Conservation (phyloP, 108 stramenopile genomes). For the Seminavis robusta region DNA sequence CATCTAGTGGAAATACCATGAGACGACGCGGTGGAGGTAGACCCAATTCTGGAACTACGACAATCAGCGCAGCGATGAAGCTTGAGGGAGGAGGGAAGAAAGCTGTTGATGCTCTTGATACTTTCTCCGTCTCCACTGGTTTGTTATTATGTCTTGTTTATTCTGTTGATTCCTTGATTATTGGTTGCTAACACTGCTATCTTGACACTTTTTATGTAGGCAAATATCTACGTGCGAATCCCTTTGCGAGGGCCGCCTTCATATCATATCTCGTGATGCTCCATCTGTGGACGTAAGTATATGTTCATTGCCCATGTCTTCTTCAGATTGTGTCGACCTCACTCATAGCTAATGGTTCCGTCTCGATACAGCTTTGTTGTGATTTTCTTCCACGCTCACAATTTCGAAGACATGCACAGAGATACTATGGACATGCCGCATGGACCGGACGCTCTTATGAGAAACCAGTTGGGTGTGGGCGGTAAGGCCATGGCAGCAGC, state of each 20-base stretch:
- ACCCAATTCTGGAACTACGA: neutral
- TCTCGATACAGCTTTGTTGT: no score
- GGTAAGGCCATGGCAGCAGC: no score
- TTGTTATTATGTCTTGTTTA: neutral
- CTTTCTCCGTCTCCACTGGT: conserved; percentile 59
- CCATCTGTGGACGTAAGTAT: conserved; percentile 81
- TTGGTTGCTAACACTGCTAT: neutral
- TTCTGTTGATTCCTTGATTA: neutral
- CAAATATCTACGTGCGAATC: conserved; percentile 65
- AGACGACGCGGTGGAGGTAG: conserved; percentile 8
- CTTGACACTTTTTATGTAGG: conserved; percentile 20
- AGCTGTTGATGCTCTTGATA: conserved; percentile 68
- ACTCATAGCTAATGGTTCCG: no score
- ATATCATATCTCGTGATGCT: conserved; percentile 68
- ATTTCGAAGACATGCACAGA: conserved; percentile 45
- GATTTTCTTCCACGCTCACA: conserved; percentile 80
- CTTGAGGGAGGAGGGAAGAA: conserved; percentile 12
- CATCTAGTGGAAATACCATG: neutral
- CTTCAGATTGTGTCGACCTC: no score
- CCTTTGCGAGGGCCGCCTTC: conserved; percentile 68
- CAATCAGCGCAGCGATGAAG: conserved; percentile 12
- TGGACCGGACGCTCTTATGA: conserved; percentile 45
- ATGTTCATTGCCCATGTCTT: no score
- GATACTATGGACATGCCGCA: conserved; percentile 17
- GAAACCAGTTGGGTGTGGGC: no score